Evolutionary conservation across 1,139 yeast genomes (phyloP).

Genomic region (Petasospora rhodanensis): DNA sequence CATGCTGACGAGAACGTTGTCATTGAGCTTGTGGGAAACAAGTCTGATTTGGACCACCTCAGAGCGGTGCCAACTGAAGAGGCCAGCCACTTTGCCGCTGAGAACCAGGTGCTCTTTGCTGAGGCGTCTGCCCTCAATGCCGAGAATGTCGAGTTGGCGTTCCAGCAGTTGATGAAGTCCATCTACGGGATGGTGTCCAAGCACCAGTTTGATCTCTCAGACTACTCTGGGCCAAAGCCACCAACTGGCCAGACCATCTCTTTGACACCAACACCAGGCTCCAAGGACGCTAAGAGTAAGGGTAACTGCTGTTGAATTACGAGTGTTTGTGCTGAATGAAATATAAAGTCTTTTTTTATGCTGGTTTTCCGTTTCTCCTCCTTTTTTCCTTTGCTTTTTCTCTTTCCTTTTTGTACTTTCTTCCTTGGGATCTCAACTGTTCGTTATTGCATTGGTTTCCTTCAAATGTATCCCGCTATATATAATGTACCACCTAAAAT

Average conservation of each 20-base stretch:
- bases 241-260: slow-evolving; percentile 85
- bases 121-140: slow-evolving; percentile 97
- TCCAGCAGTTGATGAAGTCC: slow-evolving; percentile 86
- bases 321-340: no score
- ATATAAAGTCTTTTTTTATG: no score
- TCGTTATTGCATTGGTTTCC: no score
- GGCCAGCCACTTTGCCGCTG: slow-evolving; percentile 92
- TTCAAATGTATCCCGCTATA: no score
- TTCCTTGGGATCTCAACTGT: not conserved
- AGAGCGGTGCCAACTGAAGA: slow-evolving; percentile 98
- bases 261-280: slow-evolving; percentile 91
- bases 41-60: slow-evolving; percentile 90
- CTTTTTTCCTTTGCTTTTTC: not conserved
- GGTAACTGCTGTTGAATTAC: slow-evolving; percentile 57
- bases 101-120: slow-evolving; percentile 85
- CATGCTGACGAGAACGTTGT: slow-evolving; percentile 97
- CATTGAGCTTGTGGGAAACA: slow-evolving; percentile 94
- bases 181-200: slow-evolving; percentile 90
- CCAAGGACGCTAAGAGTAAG: slow-evolving; percentile 56
- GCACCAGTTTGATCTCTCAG: slow-evolving; percentile 77
- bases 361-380: not conserved
- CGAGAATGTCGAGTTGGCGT: slow-evolving; percentile 91
- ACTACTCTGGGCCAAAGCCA: slow-evolving; percentile 48
- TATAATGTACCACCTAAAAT: no score
- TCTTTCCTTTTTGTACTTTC: not conserved